These are phyloP conservation scores for Elaphomyces granulatus DNA, from an alignment of 495 filamentous ascomycete species.

Conservation along the genomic window DNA sequence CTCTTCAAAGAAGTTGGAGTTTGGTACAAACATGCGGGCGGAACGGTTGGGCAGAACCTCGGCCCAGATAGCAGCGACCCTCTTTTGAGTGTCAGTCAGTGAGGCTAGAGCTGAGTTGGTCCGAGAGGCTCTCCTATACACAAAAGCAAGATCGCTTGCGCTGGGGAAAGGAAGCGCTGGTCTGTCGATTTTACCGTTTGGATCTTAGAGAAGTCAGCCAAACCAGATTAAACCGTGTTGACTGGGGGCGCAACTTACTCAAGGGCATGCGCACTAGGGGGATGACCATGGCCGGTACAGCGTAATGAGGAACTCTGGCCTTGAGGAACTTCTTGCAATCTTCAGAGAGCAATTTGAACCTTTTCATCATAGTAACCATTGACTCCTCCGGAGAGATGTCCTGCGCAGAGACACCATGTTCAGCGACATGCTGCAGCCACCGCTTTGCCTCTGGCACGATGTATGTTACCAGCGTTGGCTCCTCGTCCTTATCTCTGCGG, in stretches of 20 bases:
- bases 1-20: slow-evolving; percentile 71
- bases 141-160: slow-evolving; percentile 40
- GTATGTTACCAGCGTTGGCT: slow-evolving; percentile 80
- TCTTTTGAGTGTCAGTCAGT: slow-evolving; percentile 50
- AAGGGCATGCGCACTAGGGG: slow-evolving; percentile 68
- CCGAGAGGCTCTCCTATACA: slow-evolving; percentile 23
- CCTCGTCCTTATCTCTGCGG: slow-evolving; percentile 76
- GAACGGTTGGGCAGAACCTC: slow-evolving; percentile 37
- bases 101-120: slow-evolving; percentile 24
- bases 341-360: slow-evolving; percentile 52
- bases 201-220: no score
- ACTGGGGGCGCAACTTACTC: no score
- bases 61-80: slow-evolving; percentile 55
- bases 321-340: slow-evolving; percentile 65
- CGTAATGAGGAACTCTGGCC: slow-evolving; percentile 62
- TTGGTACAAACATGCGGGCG: slow-evolving; percentile 42
- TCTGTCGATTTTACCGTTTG: slow-evolving; percentile 90
- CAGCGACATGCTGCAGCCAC: slow-evolving; percentile 54
- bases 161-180: slow-evolving; percentile 86
- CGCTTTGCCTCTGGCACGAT: slow-evolving; percentile 67
- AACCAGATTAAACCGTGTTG: no score
- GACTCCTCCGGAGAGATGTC: slow-evolving; percentile 34
- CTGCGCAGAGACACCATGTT: slow-evolving; percentile 34
- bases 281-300: slow-evolving; percentile 70
- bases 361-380: slow-evolving; percentile 47